Evolutionary conservation across 2,329 filamentous ascomycete genomes (phyloP).

Genomic region (Xylariaceae sp.): DNA sequence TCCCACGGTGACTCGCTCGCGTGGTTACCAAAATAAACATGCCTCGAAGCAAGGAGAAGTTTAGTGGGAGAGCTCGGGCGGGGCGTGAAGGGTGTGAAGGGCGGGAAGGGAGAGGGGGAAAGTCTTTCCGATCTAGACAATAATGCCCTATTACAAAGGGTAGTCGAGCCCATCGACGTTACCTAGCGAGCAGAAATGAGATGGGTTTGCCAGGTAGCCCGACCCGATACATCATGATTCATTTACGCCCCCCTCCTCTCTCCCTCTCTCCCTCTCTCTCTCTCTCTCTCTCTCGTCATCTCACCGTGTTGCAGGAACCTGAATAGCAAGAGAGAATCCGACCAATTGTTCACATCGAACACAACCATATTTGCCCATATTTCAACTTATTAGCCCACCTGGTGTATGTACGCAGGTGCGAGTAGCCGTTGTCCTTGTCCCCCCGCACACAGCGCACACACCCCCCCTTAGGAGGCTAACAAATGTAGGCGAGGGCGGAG

Average conservation of each 20-base stretch:
- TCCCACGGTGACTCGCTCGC: constrained; percentile 10
- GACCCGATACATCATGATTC: neutral
- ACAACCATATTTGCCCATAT: neutral
- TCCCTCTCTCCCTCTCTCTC: neutral
- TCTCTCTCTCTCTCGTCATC: no score
- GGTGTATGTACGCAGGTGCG: constrained; percentile 8
- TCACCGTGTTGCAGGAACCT: no score
- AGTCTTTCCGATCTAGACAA: neutral
- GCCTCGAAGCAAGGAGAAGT: neutral
- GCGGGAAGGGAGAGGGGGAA: neutral
- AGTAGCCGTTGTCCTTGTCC: neutral
- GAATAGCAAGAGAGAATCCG: neutral
- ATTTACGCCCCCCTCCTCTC: neutral
- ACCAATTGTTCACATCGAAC: constrained; percentile 1
- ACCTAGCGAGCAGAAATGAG: neutral
- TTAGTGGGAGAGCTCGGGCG: neutral
- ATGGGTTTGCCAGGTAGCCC: constrained; percentile 3
- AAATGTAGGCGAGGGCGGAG: neutral
- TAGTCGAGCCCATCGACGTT: neutral
- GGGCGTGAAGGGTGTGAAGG: neutral
- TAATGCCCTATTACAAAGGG: neutral
- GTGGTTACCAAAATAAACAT: constrained; percentile 19
- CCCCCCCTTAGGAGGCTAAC: neutral
- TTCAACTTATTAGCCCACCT: neutral
- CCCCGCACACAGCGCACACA: neutral